Conservation (phyloP, 345 rosid species). For the Erodium maritimum region DNA sequence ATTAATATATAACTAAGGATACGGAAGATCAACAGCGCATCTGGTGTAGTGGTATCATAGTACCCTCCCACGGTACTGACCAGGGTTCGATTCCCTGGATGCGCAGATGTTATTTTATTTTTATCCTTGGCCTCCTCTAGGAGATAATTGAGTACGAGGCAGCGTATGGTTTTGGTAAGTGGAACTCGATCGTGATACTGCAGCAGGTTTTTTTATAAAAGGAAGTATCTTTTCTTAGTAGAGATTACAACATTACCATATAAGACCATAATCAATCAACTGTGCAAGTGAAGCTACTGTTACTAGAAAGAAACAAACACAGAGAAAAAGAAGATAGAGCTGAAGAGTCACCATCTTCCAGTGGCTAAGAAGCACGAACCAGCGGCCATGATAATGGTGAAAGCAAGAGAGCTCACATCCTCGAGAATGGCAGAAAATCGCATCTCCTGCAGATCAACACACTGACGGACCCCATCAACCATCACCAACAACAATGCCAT, state of each 20-base stretch:
- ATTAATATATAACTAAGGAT: too few relatives aligned
- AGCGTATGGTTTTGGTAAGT: too few relatives aligned
- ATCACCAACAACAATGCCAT: slow-evolving; percentile 28
- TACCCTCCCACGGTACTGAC: slow-evolving; percentile 98
- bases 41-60: slow-evolving; percentile 95
- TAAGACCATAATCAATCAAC: slow-evolving; percentile 10
- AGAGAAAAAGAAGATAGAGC: not conserved
- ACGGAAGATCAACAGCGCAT: slow-evolving; percentile 60
- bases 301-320: not conserved
- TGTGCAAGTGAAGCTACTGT: too few relatives aligned
- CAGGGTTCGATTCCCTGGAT: slow-evolving; percentile 95
- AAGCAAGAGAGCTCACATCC: slow-evolving; percentile 22
- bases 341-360: slow-evolving; percentile 11
- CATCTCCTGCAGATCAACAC: slow-evolving; percentile 41
- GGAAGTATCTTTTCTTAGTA: slow-evolving; percentile 32
- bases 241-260: slow-evolving; percentile 36
- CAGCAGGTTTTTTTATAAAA: slow-evolving; percentile 15
- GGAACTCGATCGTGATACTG: not conserved
- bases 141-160: too few relatives aligned
- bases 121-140: too few relatives aligned
- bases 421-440: slow-evolving; percentile 30
- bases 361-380: slow-evolving; percentile 26
- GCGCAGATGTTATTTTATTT: slow-evolving; percentile 30
- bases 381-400: slow-evolving; percentile 27
- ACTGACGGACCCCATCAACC: slow-evolving; percentile 22